phyloP scores from a whole-genome alignment of 768 basidiomycete genomes.

The Boletus sensibilis region DNA sequence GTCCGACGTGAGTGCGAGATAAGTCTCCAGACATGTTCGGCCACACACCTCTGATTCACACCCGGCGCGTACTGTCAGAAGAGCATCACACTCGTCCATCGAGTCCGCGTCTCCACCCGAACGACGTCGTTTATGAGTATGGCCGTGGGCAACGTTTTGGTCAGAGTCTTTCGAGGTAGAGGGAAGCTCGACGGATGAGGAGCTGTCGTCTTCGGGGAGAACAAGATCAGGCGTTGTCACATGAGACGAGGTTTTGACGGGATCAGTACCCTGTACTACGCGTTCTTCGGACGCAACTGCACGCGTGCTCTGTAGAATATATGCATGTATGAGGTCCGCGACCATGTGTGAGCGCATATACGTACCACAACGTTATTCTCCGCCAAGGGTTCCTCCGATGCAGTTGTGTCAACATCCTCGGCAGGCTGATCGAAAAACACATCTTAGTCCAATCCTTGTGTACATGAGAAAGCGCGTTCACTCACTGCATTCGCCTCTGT shows the following conservation, averaged over 20 bases:
- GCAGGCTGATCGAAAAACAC: neutral
- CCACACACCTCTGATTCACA: slow-evolving; percentile 12
- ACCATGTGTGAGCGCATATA: neutral
- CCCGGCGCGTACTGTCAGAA: slow-evolving; percentile 1
- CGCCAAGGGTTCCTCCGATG: neutral
- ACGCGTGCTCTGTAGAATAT: slow-evolving; percentile 1
- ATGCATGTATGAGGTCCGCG: neutral
- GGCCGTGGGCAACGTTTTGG: neutral
- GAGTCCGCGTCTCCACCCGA: slow-evolving; percentile 10
- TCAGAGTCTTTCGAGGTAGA: neutral
- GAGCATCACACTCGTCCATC: slow-evolving; percentile 15
- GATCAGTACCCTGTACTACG: neutral
- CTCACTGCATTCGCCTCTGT: neutral
- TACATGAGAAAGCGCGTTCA: neutral
- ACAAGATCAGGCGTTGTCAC: slow-evolving; percentile 14
- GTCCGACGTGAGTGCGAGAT: slow-evolving; percentile 3
- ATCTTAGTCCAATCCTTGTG: neutral
- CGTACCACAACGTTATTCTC: neutral
- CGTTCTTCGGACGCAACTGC: neutral
- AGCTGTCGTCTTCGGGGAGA: slow-evolving; percentile 9
- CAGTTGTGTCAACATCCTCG: no score
- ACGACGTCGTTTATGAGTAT: neutral
- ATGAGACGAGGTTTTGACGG: neutral
- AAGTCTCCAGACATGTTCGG: neutral
- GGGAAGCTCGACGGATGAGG: neutral